Base-by-base conservation (phyloP, 2,329 filamentous ascomycete species). In the Hymenoscyphus scutula region DNA sequence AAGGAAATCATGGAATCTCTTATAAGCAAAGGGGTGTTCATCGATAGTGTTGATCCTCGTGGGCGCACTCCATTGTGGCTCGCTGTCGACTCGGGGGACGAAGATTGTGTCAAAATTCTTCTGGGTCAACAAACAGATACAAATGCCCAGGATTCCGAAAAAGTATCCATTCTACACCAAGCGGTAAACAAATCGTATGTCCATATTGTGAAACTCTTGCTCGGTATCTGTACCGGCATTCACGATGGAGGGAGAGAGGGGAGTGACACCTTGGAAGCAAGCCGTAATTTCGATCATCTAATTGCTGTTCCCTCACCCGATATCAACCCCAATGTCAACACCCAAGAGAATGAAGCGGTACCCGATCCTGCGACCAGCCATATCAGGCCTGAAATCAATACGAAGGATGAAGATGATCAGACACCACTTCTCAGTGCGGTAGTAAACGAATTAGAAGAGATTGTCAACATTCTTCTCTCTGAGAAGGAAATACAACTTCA, bases 401-500 rank as follows among this genome's bases (percentile, higher is more conserved):
- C 37, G 8, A 41, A n/a, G 15, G 56, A 57, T 45, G 25, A 7
- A 5, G 11, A 57, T 45, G 32, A 19, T 11, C 19, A 41, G 10
- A 27, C 56, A 25, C 30, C 56, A 13, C 56, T 57, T 13, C 25
- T 38, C 11, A 45, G 37, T 23, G 56, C 56, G 2, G 56, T 57
- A 8, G 23, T 30, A 4, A 29, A 57, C 10, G 34, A 37, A 8
- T 41, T 19, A 17, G 8, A 38, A 17, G 37, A 38, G n/a, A 45
- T 45, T 17, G 32, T 45, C 5, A 17, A 29, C n/a, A 32, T 57
- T 10, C 37, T 57, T n/a, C 56, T 57, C 11, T 25, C 10, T 2
- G 34, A 41, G 10, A n/a, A 11, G 10, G n/a, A 2, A 73, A 10
- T 48, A 13, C 75, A 29, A 11, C 17, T 57, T 8, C 30, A 19